A percentile compares a stretch with the other conserved stretches of the same genome.
Conservation (phyloP, 2,329 filamentous ascomycete species). For the Truncatella angustata region DNA sequence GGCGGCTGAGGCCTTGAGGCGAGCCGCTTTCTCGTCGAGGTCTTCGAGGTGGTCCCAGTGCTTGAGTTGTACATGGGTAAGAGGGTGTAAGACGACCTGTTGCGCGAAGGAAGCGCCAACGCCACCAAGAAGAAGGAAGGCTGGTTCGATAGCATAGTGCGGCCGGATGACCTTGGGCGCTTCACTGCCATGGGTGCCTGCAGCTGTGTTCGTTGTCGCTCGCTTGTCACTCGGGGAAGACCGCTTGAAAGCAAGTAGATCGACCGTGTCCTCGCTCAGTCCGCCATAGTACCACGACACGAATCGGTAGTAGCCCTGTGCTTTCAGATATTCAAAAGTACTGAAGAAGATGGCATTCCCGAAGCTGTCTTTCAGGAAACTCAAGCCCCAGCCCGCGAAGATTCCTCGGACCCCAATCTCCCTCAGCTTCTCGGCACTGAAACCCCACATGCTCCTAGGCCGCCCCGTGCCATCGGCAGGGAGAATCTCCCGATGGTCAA, state of each 20-base stretch:
- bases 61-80: slow-evolving; percentile 68
- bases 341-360: slow-evolving; percentile 73
- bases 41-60: slow-evolving; percentile 73
- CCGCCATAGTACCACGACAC: slow-evolving; percentile 69
- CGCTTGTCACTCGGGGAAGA: slow-evolving; percentile 25
- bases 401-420: slow-evolving; percentile 71
- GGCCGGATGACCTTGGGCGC: slow-evolving; percentile 59
- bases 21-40: slow-evolving; percentile 60
- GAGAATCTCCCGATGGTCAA: slow-evolving; percentile 56
- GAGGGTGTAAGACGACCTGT: slow-evolving; percentile 68
- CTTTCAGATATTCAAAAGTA: slow-evolving; percentile 74
- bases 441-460: slow-evolving; percentile 69
- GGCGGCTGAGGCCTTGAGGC: slow-evolving; percentile 35
- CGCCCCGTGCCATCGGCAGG: slow-evolving; percentile 36
- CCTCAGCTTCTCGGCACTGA: slow-evolving; percentile 63
- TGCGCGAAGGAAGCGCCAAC: slow-evolving; percentile 67
- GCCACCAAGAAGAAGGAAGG: slow-evolving; percentile 68
- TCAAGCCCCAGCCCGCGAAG: slow-evolving; percentile 71
- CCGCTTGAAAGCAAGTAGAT: slow-evolving; percentile 46
- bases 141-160: slow-evolving; percentile 73
- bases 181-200: slow-evolving; percentile 16
- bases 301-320: slow-evolving; percentile 70
- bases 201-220: slow-evolving; percentile 16
- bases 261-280: slow-evolving; percentile 49
- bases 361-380: slow-evolving; percentile 66